Evolutionary conservation across 2,329 filamentous ascomycete genomes (phyloP).

Genomic region (Phialocephala subalpina): DNA sequence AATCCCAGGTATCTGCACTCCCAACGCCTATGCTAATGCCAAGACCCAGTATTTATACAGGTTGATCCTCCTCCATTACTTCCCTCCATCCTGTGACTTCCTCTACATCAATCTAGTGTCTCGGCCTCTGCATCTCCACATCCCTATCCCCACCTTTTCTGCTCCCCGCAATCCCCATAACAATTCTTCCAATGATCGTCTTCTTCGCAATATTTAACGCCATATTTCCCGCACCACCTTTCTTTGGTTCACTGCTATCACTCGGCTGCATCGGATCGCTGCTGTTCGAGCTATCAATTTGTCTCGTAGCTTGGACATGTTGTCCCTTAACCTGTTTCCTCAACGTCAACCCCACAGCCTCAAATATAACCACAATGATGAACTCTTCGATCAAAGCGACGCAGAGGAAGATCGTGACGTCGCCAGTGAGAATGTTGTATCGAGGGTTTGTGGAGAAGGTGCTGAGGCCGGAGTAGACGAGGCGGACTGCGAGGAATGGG

Average conservation of each 20-base stretch:
- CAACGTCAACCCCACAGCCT: constrained; percentile 51
- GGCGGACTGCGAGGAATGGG: constrained; percentile 58
- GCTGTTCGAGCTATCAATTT: constrained; percentile 21
- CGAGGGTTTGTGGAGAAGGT: constrained; percentile 50
- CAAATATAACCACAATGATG: constrained; percentile 52
- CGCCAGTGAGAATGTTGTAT: constrained; percentile 54
- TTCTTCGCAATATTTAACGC: constrained; percentile 35
- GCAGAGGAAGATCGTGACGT: constrained; percentile 50
- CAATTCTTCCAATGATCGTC: constrained; percentile 40
- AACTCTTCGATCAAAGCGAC: constrained; percentile 61
- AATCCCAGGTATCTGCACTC: background rate
- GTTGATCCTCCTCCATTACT: background rate
- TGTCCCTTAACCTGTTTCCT: constrained; percentile 33
- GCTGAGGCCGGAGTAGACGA: constrained; percentile 55
- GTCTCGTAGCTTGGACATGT: constrained; percentile 9
- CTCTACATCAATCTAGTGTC: background rate
- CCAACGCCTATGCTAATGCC: background rate
- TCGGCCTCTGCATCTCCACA: constrained; percentile 23
- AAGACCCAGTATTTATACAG: background rate
- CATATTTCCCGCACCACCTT: constrained; percentile 12
- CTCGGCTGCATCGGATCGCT: constrained; percentile 4
- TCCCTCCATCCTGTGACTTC: background rate
- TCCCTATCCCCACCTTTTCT: constrained; percentile 5
- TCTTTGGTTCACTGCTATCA: constrained; percentile 14
- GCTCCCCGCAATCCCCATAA: constrained; percentile 25